Base-by-base conservation (phyloP, 1,284 basidiomycete species). In the Melanopsichium pennsylvanicum region DNA sequence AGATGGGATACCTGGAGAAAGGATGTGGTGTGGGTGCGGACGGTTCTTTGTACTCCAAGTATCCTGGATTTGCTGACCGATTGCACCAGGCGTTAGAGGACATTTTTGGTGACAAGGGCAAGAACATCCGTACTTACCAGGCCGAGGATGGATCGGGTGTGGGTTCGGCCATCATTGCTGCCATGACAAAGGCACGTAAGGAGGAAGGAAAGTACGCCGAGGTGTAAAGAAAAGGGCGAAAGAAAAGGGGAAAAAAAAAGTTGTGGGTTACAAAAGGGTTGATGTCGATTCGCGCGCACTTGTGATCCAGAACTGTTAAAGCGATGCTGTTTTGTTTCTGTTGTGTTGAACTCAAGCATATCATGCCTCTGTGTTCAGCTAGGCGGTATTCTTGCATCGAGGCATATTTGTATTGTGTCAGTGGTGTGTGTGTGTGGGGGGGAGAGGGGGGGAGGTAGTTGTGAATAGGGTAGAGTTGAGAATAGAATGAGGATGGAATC, bases 141-240 rank as follows among this genome's bases (percentile, higher is more conserved):
- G 78, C 78, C 33, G 78, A 80, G 39, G 78, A 80, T 40, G 78
- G 78, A 13, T 72, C 67, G 21, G 78, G 78, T 31, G 78, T 78
- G 1, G 78, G 78, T 5, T 71, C 70, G 15, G 76, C 76, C 25
- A 75, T 80, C 50, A 78, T 80, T 61, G 78, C 78, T 13, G 75
- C 75, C 11, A 79, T 80, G 78, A 80, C 78, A 46, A 68, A 67
- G 49, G 69, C 69, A 18, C 60, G 76, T 11, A 73, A 74, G 47
- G 56, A 70, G 29, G 57, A 60, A 16, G 76, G 76, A 50, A 60
- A 62, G 38, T 73, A 63, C 35, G 47, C 27, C 15, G 57, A 76
- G 29, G 68, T 75, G 43, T 73, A 55, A 54, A 29, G 16, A 15
- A 16, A 29, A 29, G 27, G 13, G 27, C 7, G 27, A 29, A 29